phyloP scores from a whole-genome alignment of 192 early-diverging fungal species.

The Backusella macrospora region DNA sequence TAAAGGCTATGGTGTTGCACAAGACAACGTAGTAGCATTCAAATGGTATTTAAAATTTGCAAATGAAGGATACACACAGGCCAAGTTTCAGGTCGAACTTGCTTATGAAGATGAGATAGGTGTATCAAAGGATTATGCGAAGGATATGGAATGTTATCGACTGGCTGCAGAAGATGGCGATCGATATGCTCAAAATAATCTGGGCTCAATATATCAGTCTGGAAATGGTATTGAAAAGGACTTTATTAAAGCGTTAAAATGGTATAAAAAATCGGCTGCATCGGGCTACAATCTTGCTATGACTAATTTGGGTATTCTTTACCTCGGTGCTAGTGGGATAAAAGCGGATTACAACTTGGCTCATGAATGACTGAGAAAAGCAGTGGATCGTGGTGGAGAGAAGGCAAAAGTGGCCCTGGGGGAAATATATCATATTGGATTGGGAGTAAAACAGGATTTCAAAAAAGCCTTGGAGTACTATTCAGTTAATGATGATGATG shows the following conservation, averaged over 20 bases:
- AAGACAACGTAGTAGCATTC: too few species aligned
- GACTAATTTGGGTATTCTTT: not conserved
- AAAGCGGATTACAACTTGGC: not conserved
- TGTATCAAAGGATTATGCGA: not conserved
- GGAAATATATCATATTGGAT: not conserved
- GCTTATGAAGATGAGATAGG: not conserved
- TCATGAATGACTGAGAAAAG: not conserved
- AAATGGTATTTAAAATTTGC: too few species aligned
- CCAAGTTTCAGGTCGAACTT: too few species aligned
- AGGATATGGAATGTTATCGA: not conserved
- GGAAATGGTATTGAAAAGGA: not conserved
- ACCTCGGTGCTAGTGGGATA: not conserved
- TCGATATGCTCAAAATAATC: not conserved
- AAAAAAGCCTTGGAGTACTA: not conserved
- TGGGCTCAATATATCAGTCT: not conserved
- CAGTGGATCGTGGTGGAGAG: not conserved
- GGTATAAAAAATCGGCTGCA: not conserved
- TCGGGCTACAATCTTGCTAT: not conserved
- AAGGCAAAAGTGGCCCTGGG: not conserved
- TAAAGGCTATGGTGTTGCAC: too few species aligned
- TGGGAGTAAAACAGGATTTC: not conserved
- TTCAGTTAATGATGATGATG: not conserved
- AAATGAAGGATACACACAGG: too few species aligned
- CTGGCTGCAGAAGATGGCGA: not conserved
- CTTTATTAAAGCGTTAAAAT: not conserved